A percentile compares a stretch with the other conserved stretches of the same genome.
phyloP scores from a whole-genome alignment of 2,329 filamentous ascomycete species.

The Diaporthe australafricana region DNA sequence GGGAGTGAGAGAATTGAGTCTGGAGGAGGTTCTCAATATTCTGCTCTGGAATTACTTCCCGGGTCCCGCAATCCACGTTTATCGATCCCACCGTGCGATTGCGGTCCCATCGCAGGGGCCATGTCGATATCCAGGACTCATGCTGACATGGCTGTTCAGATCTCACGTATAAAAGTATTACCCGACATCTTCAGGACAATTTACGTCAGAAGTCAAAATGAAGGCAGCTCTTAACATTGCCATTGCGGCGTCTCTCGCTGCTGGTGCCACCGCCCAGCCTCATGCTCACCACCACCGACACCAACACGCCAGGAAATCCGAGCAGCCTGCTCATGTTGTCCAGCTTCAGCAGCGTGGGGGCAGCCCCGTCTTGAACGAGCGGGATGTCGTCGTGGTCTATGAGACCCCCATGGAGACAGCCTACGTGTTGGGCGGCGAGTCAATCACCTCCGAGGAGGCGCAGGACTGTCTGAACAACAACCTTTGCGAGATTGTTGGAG shows the following conservation, averaged over 20 bases:
- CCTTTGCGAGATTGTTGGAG: conserved; percentile 74
- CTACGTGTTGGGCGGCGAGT: conserved; percentile 75
- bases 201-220: conserved; percentile 51
- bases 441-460: conserved; percentile 73
- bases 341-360: conserved; percentile 56
- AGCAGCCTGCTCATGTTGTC: conserved; percentile 48
- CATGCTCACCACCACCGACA: conserved; percentile 68
- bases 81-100: conserved; percentile 3
- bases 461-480: conserved; percentile 78
- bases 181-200: conserved; percentile 16
- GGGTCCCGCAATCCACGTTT: not conserved
- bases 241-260: conserved; percentile 64
- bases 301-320: conserved; percentile 67
- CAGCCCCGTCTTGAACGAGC: conserved; percentile 46
- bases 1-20: not conserved
- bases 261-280: conserved; percentile 67
- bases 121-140: conserved; percentile 38
- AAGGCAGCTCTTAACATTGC: conserved; percentile 62
- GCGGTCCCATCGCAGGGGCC: conserved; percentile 10
- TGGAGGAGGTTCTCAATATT: not conserved
- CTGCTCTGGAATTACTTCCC: not conserved
- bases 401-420: conserved; percentile 73
- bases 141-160: conserved; percentile 35
- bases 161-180: conserved; percentile 38
- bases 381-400: conserved; percentile 60